These are phyloP conservation scores for Trichoderma sp. DNA, from an alignment of 2,329 filamentous ascomycete species.

Conservation along the genomic window DNA sequence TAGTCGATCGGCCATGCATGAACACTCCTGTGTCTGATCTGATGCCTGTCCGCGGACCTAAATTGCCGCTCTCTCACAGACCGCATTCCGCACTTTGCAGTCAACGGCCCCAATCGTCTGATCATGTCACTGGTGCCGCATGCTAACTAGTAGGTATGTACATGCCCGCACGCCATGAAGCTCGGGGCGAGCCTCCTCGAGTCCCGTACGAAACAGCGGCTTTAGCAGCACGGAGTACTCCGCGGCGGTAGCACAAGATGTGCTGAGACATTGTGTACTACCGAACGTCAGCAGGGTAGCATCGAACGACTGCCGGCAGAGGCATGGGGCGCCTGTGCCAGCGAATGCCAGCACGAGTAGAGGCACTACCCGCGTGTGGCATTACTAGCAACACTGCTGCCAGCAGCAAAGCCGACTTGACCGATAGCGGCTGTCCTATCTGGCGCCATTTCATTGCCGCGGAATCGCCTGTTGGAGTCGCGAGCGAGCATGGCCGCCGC, in stretches of 20 bases:
- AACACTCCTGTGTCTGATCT: neutral
- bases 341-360: neutral
- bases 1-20: neutral
- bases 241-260: neutral
- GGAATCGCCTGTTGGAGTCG: neutral
- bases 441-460: slow-evolving; percentile 12
- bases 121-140: neutral
- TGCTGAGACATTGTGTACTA: neutral
- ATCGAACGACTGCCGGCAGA: slow-evolving; percentile 19
- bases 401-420: neutral
- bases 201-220: neutral
- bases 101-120: neutral
- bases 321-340: slow-evolving; percentile 3
- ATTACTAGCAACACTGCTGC: neutral
- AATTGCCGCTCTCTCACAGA: neutral
- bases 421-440: slow-evolving; percentile 17
- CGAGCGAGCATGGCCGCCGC: neutral
- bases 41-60: neutral
- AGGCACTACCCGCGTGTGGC: neutral
- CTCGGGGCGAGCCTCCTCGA: neutral
- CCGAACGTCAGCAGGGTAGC: slow-evolving; percentile 4
- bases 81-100: slow-evolving; percentile 14
- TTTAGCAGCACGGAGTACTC: neutral
- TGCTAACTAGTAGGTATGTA: neutral
- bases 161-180: neutral